Conservation (phyloP, 2,329 filamentous ascomycete genomes). For the Phyllosticta ampelicida region DNA sequence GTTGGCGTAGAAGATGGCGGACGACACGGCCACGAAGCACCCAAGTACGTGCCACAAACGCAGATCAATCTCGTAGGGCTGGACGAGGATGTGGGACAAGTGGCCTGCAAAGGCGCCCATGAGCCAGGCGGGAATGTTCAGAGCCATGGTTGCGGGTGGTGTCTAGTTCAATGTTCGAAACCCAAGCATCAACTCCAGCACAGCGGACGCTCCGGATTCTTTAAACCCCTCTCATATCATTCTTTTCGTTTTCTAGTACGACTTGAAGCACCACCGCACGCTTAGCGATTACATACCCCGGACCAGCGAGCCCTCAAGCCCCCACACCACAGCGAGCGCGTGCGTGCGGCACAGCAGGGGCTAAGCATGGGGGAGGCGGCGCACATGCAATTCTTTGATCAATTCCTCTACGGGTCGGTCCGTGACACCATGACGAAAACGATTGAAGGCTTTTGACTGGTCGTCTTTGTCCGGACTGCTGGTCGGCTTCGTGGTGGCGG, state of each 20-base stretch:
- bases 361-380: not conserved
- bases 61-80: not conserved
- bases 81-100: not conserved
- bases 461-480: not conserved
- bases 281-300: not conserved
- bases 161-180: not conserved
- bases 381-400: not conserved
- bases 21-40: not conserved
- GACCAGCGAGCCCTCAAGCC: not conserved
- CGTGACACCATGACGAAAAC: not conserved
- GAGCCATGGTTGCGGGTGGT: not conserved
- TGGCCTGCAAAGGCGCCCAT: not conserved
- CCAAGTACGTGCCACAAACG: not conserved
- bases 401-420: not conserved
- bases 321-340: not conserved
- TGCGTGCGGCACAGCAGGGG: not conserved
- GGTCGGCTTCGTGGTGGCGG: not conserved
- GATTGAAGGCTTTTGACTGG: not conserved
- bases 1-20: not conserved
- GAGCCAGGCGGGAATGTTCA: not conserved
- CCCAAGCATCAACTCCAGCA: not conserved
- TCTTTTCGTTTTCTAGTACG: not conserved
- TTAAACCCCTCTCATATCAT: not conserved
- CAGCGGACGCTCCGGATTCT: not conserved
- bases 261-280: not conserved